These are phyloP conservation scores for Botryotinia narcissicola DNA, from an alignment of 2,329 filamentous ascomycete species.

Conservation along the genomic window DNA sequence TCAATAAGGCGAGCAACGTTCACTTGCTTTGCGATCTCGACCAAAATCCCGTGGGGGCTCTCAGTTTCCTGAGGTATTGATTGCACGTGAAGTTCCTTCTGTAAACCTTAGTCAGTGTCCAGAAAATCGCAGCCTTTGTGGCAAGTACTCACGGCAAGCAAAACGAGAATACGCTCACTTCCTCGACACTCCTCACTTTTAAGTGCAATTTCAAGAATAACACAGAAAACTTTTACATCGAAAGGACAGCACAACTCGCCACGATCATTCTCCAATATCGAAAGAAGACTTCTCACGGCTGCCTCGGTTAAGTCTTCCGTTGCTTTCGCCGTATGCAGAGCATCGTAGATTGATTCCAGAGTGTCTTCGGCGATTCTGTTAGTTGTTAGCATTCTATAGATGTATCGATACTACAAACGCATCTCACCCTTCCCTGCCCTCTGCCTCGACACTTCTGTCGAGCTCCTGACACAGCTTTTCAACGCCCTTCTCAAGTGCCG, in stretches of 20 bases:
- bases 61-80: not conserved
- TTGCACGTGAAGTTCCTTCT: conserved; percentile 27
- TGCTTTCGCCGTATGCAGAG: not conserved
- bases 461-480: not conserved
- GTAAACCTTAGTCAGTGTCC: not conserved
- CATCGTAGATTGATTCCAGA: conserved; percentile 5
- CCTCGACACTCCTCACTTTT: conserved; percentile 26
- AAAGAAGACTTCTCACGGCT: conserved; percentile 18
- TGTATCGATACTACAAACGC: not conserved
- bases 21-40: conserved; percentile 5
- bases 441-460: not conserved
- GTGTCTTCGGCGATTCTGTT: not conserved
- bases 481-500: not conserved
- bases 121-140: not conserved
- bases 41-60: not conserved
- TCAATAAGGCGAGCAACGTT: conserved; percentile 18
- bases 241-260: conserved; percentile 29
- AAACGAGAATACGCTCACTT: conserved; percentile 31
- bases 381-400: not conserved
- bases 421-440: conserved; percentile 5
- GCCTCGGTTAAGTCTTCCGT: not conserved
- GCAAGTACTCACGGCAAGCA: conserved; percentile 32
- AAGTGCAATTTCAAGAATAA: conserved; percentile 28
- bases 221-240: conserved; percentile 25
- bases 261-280: conserved; percentile 25